Conservation (phyloP, 2,329 filamentous ascomycete genomes). For the Corniculantispora saksenae region DNA sequence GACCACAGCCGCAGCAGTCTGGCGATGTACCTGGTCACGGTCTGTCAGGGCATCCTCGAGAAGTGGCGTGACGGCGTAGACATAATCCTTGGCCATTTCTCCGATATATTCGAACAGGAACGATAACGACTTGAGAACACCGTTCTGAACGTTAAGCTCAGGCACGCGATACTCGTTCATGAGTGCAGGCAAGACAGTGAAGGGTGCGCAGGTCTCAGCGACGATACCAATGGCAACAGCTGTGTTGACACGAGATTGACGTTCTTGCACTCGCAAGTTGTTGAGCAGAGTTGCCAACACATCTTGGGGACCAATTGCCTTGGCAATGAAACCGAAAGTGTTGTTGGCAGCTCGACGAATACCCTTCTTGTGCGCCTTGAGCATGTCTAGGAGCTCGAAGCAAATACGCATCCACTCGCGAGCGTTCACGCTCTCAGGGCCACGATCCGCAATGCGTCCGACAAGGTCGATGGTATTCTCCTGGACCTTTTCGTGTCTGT, state of each 20-base stretch:
- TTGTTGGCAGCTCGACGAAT: slow-evolving; percentile 98
- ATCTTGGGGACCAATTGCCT: slow-evolving; percentile 97
- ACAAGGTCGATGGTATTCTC: slow-evolving; percentile 99
- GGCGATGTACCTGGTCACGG: slow-evolving; percentile 94
- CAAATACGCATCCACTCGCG: slow-evolving; percentile 99
- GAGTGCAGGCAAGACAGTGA: slow-evolving; percentile 94
- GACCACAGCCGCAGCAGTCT: slow-evolving; percentile 93
- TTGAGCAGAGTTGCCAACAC: slow-evolving; percentile 93
- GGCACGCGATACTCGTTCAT: slow-evolving; percentile 99
- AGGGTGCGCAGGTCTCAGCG: slow-evolving; percentile 95
- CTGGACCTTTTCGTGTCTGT: slow-evolving; percentile 98
- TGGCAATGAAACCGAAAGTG: slow-evolving; percentile 99
- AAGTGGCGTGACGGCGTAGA: slow-evolving; percentile 94
- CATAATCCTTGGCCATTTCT: slow-evolving; percentile 99
- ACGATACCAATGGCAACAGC: slow-evolving; percentile 98
- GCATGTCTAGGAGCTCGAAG: slow-evolving; percentile 97
- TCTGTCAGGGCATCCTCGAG: slow-evolving; percentile 97
- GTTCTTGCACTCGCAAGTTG: slow-evolving; percentile 95
- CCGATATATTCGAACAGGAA: slow-evolving; percentile 99
- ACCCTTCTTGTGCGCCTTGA: slow-evolving; percentile 99
- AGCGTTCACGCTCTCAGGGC: slow-evolving; percentile 93
- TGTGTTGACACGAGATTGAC: slow-evolving; percentile 97
- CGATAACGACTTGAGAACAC: slow-evolving; percentile 92
- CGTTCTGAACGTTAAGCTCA: slow-evolving; percentile 97
- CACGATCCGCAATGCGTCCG: slow-evolving; percentile 94